Conservation (phyloP, 495 filamentous ascomycete species). For the Talaromyces nanjingensis region DNA sequence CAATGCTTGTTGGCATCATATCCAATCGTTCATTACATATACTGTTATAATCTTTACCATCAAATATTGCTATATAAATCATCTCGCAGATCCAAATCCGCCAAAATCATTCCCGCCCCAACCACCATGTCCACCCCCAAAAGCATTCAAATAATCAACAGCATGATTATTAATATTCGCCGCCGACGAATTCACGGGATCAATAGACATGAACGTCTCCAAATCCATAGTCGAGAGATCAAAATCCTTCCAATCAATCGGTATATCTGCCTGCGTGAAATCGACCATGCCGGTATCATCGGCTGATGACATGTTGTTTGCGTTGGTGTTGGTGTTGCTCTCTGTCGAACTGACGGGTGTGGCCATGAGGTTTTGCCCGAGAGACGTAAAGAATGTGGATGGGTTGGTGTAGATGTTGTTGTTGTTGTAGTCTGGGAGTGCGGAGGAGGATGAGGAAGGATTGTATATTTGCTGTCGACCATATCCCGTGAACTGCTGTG, state of each 20-base stretch:
- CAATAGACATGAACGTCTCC: slow-evolving; percentile 34
- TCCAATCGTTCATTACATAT: background rate
- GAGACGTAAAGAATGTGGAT: slow-evolving; percentile 7
- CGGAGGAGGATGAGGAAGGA: background rate
- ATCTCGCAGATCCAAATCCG: background rate
- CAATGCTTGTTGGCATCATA: background rate
- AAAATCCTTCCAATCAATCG: slow-evolving; percentile 36
- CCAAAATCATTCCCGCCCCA: background rate
- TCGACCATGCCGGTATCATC: slow-evolving; percentile 21
- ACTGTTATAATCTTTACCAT: background rate
- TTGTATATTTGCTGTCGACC: background rate
- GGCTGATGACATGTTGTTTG: background rate
- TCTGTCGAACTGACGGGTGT: background rate
- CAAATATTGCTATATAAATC: background rate
- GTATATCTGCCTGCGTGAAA: slow-evolving; percentile 30
- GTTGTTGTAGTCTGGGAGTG: background rate
- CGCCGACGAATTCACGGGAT: slow-evolving; percentile 13
- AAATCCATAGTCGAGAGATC: slow-evolving; percentile 42
- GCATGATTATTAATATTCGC: background rate
- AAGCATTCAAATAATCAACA: background rate
- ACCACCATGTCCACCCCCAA: background rate
- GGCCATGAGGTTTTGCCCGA: slow-evolving; percentile 6
- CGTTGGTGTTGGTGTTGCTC: background rate
- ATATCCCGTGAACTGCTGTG: background rate
- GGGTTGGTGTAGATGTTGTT: slow-evolving; percentile 1